Evolutionary conservation across 2,329 filamentous ascomycete species (phyloP), one percentile per base, ranked within the genome.

Genomic region (Aureobasidium sp.): DNA sequence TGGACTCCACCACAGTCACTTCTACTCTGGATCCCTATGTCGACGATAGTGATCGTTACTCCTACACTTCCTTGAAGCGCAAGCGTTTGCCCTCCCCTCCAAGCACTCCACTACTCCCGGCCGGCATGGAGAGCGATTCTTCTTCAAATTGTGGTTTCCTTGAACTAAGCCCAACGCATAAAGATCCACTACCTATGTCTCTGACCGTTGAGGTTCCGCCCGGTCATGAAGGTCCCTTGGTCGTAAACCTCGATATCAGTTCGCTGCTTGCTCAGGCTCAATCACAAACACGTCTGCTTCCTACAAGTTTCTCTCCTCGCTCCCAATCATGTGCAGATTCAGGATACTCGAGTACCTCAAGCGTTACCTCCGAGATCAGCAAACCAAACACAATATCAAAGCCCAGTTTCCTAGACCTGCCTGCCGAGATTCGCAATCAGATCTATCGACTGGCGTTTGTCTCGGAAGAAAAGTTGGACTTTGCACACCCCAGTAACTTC

Each of bases 141-240:
- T 42, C 69, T 48, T 58, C 54, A 15, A 27, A 5, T 72, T 32
- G 16, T 32, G 32, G 45, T 30, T 59, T 29, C 68, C 69, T 45
- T n/a, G 58, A 64, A 69, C 36, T 69, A 71, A 59, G 29, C 32
- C 44, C 42, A 29, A n/a, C 13, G 21, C 54, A 48, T 27, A 13
- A 32, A 13, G 37, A 34, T 55, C 39, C 62, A 11, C 59, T 68
- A 15, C 69, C 74, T 0, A 66, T 78, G 41, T 71, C 72, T 32
- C 66, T 80, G 30, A 77, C 75, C n/a, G 72, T 80, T 70, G 77
- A 79, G 62, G 71, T 79, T 7, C 77, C 77, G 9, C 65, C 72
- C 2, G 77, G 76, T 11, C 77, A 77, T 64, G 69, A 74, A 66
- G 77, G 77, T n/a, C 77, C 77, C 4, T 69, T 79, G 52, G 68